Base-by-base conservation (phyloP, 805 yeast genomes). In the Candida hispaniensis region DNA sequence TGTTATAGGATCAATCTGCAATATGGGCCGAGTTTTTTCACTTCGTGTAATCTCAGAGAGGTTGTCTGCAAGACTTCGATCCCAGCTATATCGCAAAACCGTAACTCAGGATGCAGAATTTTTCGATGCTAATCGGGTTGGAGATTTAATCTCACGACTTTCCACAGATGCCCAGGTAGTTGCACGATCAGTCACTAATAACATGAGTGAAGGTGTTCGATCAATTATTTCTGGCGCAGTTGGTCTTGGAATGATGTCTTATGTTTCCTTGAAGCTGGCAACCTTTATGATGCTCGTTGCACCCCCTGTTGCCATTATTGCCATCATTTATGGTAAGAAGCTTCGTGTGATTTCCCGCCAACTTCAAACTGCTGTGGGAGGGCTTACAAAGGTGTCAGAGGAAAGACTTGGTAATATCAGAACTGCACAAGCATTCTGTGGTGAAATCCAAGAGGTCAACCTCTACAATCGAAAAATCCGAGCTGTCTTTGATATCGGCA, bases 201-300 rank as follows among this genome's bases (percentile, higher is more conserved):
- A 88, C 53, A 67, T 88, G 14, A 77, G 91, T 39, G 96, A 88
- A 53, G 97, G 97, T n/a, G 66, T 85, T 21, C 63, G 96, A 40
- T 75, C 96, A 0, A 54, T 75, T 1, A 72, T 88, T 13, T 74
- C 83, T 47, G 94, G 94, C 1, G 63, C 70, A 29, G 93, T 82
- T 24, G 97, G 96, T 5, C 60, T 86, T 29, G 70, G 81, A 3
- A 83, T 86, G 94, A 88, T 88, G 97, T 63, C 81, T 43, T 73
- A 73, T 46, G 91, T 86, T 7, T 77, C 91, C 22, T 69, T 81
- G 63, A 75, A 85, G 49, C 63, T 88, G 41, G 82, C 95, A 0
- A 73, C 78, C 6, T 75, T 80, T 39, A 81, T 88, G 79, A 63
- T 79, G 44, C 47, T 82, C 19, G 60, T 86, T 38, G 75, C 82